Evolutionary conservation across 1,284 basidiomycete species (phyloP), one percentile per base, ranked within the genome.

Genomic region (Irpex sp.): DNA sequence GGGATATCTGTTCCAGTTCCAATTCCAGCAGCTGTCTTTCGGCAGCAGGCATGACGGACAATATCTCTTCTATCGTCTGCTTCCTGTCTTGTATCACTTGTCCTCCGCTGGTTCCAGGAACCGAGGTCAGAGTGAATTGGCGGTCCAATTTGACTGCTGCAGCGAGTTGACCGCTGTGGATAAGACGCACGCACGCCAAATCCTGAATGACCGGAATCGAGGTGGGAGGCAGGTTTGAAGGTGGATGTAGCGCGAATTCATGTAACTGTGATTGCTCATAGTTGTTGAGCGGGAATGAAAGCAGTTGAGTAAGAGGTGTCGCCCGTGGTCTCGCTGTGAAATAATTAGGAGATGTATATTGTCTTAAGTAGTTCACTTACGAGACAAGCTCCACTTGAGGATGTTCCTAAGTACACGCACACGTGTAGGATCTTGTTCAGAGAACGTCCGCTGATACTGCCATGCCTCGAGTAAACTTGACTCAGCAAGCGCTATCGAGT

Each of bases 141-240:
- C 84, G 83, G 75, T 94, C 93, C 37, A 92, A 80, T 72, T 89
- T 88, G 66, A 94, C 83, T 1, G 90, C 90, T 36, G 87, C 85
- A 0, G 83, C 79, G 69, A 90, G 89, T 64, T 86, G 83, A 3
- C 92, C 93, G 5, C 81, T 81, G 70, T 93, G 90, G 36, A 94
- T 84, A 3, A 94, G 82, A 9, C 93, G 86, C 7, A 92, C 84
- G 61, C 88, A 92, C 36, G 93, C 81, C n/a, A 95, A 82, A 69
- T 94, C 90, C 72, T 94, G 92, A 0, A 95, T 75, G 9, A 87
- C 77, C 1, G 85, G 80, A 19, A 88, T 75, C 1, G 86, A 84
- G 0, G 77, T 65, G 0, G 78, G 64, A 0, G 84, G 73, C 26
- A 88, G 73, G 33, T 78, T 68, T 39, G 78, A 67, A 0, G 88